Evolutionary conservation across 768 basidiomycete species (phyloP).

Genomic region (Auricularia auricula-judae): DNA sequence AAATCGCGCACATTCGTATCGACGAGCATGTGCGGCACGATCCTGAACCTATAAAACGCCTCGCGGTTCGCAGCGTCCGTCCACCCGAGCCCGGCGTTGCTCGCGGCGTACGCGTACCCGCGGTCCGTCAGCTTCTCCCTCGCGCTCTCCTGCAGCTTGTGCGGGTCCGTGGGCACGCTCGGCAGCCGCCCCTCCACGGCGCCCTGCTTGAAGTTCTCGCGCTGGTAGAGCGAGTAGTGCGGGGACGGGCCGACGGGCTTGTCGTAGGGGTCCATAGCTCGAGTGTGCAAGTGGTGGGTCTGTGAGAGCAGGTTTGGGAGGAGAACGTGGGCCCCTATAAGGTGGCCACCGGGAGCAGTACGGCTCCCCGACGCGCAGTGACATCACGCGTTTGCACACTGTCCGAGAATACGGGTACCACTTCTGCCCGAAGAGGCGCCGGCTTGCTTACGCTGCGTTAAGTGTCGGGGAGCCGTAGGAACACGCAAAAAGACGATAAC

Average conservation of each 20-base stretch:
- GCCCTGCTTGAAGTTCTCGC: slow-evolving; percentile 33
- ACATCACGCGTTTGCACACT: too few relatives aligned
- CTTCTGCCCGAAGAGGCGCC: too few relatives aligned
- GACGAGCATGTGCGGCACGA: slow-evolving; percentile 46
- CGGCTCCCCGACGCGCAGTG: too few relatives aligned
- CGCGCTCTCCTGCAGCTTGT: slow-evolving; percentile 28
- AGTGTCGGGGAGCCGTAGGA: too few relatives aligned
- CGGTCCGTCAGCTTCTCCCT: slow-evolving; percentile 34
- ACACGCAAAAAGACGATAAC: too few relatives aligned
- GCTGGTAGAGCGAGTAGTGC: slow-evolving; percentile 40
- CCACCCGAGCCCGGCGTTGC: slow-evolving; percentile 42
- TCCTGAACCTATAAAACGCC: slow-evolving; percentile 43
- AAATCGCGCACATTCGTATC: slow-evolving; percentile 39
- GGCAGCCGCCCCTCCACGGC: slow-evolving; percentile 27
- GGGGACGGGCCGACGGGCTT: slow-evolving; percentile 37
- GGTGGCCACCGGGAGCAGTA: too few relatives aligned
- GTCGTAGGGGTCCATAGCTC: slow-evolving; percentile 34
- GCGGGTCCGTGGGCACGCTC: slow-evolving; percentile 31
- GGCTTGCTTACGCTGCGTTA: too few relatives aligned
- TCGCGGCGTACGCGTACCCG: slow-evolving; percentile 40
- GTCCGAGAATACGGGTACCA: too few relatives aligned
- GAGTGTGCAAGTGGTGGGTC: neutral
- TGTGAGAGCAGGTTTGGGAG: neutral
- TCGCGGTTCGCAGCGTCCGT: slow-evolving; percentile 41
- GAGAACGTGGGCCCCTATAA: neutral